Conservation (phyloP, 1,284 basidiomycete species). For the Marasmius oreades region DNA sequence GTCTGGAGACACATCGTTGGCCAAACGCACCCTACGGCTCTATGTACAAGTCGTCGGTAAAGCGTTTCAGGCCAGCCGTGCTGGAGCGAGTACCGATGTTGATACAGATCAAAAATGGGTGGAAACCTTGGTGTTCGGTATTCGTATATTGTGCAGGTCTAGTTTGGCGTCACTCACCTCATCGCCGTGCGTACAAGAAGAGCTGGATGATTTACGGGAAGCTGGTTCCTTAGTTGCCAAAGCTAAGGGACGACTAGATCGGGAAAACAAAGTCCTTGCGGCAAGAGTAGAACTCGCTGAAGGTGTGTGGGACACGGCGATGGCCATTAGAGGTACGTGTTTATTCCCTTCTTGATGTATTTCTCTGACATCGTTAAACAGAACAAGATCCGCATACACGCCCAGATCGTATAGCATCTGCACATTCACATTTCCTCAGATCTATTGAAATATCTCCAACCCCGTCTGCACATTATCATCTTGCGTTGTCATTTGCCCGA, state of each 20-base stretch:
- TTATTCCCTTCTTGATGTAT: background rate
- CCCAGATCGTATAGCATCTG: slow-evolving; percentile 51
- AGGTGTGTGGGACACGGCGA: slow-evolving; percentile 59
- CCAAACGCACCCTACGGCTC: slow-evolving; percentile 72
- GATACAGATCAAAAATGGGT: slow-evolving; percentile 55
- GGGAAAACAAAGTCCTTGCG: slow-evolving; percentile 40
- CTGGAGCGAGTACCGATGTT: slow-evolving; percentile 39
- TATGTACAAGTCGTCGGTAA: slow-evolving; percentile 87
- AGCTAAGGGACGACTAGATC: slow-evolving; percentile 49
- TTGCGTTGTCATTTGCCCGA: slow-evolving; percentile 74
- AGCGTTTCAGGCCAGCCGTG: slow-evolving; percentile 57
- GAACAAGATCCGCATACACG: slow-evolving; percentile 68
- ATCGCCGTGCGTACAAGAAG: slow-evolving; percentile 16
- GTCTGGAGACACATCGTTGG: slow-evolving; percentile 62
- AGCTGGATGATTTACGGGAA: slow-evolving; percentile 54
- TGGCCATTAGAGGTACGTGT: slow-evolving; percentile 57
- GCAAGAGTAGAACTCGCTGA: slow-evolving; percentile 62
- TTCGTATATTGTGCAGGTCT: slow-evolving; percentile 64
- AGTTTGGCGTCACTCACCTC: background rate
- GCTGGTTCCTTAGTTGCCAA: slow-evolving; percentile 55
- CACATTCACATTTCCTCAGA: slow-evolving; percentile 53
- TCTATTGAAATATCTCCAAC: slow-evolving; percentile 56
- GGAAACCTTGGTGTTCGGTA: slow-evolving; percentile 65
- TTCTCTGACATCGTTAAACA: slow-evolving; percentile 23
- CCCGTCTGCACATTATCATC: slow-evolving; percentile 72